Conservation (phyloP, 2,329 filamentous ascomycete species). For the Phoma sp. region DNA sequence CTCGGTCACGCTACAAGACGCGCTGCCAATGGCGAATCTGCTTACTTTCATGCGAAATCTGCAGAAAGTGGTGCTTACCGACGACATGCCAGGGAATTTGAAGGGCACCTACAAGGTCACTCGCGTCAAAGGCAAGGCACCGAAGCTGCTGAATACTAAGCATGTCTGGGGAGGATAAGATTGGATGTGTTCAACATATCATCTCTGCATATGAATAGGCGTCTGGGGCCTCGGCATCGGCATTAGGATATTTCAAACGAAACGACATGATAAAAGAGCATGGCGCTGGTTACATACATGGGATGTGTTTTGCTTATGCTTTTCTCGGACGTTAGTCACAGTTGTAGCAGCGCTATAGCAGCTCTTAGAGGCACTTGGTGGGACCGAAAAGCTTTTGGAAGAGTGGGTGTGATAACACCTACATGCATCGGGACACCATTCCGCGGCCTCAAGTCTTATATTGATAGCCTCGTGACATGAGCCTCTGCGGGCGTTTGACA, state of each 20-base stretch:
- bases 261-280: neutral
- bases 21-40: constrained; percentile 24
- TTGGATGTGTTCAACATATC: neutral
- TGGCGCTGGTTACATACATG: neutral
- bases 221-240: neutral
- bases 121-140: constrained; percentile 22
- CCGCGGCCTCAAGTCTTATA: neutral
- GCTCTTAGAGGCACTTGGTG: too few relatives aligned
- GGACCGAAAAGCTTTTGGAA: neutral
- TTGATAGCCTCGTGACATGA: neutral
- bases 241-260: constrained; percentile 11
- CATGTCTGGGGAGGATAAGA: constrained; percentile 15
- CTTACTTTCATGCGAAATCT: constrained; percentile 30
- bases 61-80: constrained; percentile 25
- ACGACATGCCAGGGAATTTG: neutral
- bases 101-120: constrained; percentile 28
- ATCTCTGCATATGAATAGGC: constrained; percentile 1
- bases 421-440: neutral
- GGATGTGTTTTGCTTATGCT: neutral
- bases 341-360: neutral
- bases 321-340: neutral
- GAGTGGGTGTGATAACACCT: neutral
- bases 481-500: neutral
- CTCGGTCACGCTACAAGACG: constrained; percentile 22
- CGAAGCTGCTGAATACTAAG: constrained; percentile 20